Conservation (phyloP, 441 rosid genomes). For the Raphanus hybrid region DNA sequence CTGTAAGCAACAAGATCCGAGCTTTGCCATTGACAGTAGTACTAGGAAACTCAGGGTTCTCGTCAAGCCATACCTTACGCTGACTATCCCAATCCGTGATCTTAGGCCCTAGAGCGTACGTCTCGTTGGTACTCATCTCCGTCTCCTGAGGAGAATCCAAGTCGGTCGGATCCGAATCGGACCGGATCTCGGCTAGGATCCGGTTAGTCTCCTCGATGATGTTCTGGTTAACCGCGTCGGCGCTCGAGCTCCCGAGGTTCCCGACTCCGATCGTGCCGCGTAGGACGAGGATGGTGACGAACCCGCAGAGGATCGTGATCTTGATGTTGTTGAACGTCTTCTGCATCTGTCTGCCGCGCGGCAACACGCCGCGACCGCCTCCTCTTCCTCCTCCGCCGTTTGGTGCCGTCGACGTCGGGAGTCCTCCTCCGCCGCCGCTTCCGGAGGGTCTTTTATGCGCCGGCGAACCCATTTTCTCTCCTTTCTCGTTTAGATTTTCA, state of each 20-base stretch:
- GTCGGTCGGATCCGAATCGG: conserved; percentile 62
- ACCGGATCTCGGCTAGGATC: conserved; percentile 86
- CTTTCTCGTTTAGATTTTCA: conserved; percentile 17
- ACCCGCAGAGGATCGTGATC: conserved; percentile 94
- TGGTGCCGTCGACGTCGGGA: conserved; percentile 29
- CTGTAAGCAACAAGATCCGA: conserved; percentile 77
- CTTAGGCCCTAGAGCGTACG: conserved; percentile 82
- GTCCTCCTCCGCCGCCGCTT: conserved; percentile 46
- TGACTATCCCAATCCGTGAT: conserved; percentile 74
- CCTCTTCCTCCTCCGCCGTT: conserved; percentile 45
- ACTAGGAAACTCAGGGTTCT: conserved; percentile 83
- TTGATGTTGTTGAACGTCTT: conserved; percentile 97
- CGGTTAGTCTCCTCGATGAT: conserved; percentile 86
- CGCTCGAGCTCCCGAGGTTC: conserved; percentile 71
- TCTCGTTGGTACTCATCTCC: conserved; percentile 59
- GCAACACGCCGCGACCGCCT: conserved; percentile 40
- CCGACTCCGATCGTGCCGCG: conserved; percentile 92
- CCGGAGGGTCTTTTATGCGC: conserved; percentile 47
- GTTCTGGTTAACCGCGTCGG: conserved; percentile 80
- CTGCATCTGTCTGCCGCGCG: conserved; percentile 90
- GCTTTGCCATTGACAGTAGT: conserved; percentile 66
- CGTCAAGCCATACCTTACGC: conserved; percentile 77
- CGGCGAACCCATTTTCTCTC: conserved; percentile 42
- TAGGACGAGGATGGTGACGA: conserved; percentile 90
- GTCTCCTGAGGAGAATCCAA: conserved; percentile 55